A percentile compares a stretch with the other conserved stretches of the same genome.
phyloP scores from a whole-genome alignment of 78 protist species.

The Cyanophora paradoxa region DNA sequence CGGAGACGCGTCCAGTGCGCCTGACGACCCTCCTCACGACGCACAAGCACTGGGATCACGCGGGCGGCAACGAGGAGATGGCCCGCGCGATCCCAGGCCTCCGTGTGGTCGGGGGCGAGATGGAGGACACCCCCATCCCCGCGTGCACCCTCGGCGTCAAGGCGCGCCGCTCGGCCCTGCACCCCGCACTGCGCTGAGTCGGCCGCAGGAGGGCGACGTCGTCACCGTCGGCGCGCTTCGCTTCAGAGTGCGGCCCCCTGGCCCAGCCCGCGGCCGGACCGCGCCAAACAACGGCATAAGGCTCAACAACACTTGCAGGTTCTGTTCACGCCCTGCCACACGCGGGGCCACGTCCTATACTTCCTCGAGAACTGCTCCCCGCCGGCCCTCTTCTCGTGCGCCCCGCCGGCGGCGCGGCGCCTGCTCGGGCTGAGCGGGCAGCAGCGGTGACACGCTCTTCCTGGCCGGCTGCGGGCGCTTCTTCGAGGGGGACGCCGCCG shows the following conservation, averaged over 20 bases:
- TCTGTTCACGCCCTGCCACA: neutral
- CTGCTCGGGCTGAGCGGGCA: no score
- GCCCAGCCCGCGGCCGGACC: no score
- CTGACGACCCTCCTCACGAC: neutral
- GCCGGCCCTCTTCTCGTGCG: neutral
- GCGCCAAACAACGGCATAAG: no score
- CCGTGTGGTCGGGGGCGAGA: neutral
- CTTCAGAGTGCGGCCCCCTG: no score
- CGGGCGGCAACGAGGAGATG: conserved; percentile 16
- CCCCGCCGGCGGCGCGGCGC: neutral
- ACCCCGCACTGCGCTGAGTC: neutral
- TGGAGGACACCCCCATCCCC: no score
- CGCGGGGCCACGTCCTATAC: conserved; percentile 3
- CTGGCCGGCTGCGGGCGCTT: neutral
- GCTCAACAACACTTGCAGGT: no score
- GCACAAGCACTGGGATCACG: conserved; percentile 27
- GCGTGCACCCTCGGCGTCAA: no score
- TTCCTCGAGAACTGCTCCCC: no score
- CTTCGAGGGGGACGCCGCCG: neutral
- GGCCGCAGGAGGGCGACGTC: neutral
- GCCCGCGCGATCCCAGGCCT: neutral
- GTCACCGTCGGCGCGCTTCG: neutral
- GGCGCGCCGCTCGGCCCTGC: neutral
- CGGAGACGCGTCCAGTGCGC: neutral
- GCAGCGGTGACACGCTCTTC: conserved; percentile 15